A percentile compares a stretch with the other conserved stretches of the same genome.
Evolutionary conservation across 1,284 basidiomycete species (phyloP).

Genomic region (Ustilago bromivora): DNA sequence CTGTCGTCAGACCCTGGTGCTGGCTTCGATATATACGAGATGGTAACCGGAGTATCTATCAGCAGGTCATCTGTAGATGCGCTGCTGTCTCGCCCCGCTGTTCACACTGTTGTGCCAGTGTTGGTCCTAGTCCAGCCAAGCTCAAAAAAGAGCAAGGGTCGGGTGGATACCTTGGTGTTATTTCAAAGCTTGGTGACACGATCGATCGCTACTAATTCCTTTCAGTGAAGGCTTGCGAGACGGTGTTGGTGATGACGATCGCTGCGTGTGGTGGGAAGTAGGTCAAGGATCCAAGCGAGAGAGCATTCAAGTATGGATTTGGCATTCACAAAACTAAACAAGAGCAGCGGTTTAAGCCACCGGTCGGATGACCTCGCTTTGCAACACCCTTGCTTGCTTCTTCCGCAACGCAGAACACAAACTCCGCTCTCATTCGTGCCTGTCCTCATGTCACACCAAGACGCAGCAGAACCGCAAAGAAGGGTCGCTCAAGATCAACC

Average conservation of each 20-base stretch:
- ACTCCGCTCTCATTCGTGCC: not conserved
- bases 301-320: too few species aligned
- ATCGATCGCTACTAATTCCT: too few species aligned
- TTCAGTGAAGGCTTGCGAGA: too few species aligned
- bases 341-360: not conserved
- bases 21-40: not conserved
- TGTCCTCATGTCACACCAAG: not conserved
- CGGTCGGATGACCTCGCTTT: constrained; percentile 29
- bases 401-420: not conserved
- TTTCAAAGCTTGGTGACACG: too few species aligned
- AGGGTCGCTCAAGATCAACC: not conserved
- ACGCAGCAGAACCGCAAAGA: not conserved
- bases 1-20: too few species aligned
- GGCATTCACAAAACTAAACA: not conserved
- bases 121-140: too few species aligned
- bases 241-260: too few species aligned
- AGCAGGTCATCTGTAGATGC: not conserved
- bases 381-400: constrained; percentile 15
- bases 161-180: too few species aligned
- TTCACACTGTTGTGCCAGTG: not conserved
- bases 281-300: too few species aligned
- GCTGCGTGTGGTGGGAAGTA: too few species aligned
- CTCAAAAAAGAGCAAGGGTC: too few species aligned
- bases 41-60: not conserved
- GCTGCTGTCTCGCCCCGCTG: not conserved